A percentile compares a stretch with the other conserved stretches of the same genome.
Evolutionary conservation across 192 early-diverging fungal species (phyloP).

Genomic region (Podila minutissima): DNA sequence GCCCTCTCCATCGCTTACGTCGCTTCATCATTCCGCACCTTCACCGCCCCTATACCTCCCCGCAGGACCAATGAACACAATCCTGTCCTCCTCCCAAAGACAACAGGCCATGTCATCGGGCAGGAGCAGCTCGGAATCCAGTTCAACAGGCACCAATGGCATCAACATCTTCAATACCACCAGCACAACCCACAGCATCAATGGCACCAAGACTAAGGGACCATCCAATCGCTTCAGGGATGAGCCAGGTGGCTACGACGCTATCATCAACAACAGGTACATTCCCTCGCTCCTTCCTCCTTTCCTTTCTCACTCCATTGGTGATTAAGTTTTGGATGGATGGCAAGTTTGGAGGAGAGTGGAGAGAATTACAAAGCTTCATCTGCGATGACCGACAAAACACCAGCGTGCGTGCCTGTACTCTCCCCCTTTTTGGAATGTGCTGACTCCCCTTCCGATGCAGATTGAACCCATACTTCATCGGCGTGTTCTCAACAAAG

Average conservation of each 20-base stretch:
- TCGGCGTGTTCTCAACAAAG: no score
- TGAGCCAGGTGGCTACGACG: not conserved
- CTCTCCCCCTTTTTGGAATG: no score
- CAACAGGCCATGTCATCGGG: not conserved
- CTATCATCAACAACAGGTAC: not conserved
- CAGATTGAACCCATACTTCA: no score
- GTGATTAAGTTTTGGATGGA: not conserved
- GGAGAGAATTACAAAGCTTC: no score
- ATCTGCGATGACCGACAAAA: no score
- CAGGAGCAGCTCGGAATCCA: not conserved
- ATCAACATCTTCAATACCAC: no score
- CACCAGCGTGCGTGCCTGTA: no score
- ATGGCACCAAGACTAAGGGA: not conserved
- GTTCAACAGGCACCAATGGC: not conserved
- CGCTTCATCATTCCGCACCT: not conserved
- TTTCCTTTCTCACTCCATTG: not conserved
- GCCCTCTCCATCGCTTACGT: not conserved
- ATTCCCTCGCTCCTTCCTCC: not conserved
- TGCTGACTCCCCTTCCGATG: no score
- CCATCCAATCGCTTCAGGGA: not conserved
- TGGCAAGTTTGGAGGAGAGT: no score
- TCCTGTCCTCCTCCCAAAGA: not conserved
- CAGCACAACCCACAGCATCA: not conserved
- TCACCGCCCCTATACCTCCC: not conserved
- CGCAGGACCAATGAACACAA: conserved; percentile 1